Evolutionary conservation across 164 flowering plant genomes (phyloP).

Genomic region (Stephania yunnanensis): DNA sequence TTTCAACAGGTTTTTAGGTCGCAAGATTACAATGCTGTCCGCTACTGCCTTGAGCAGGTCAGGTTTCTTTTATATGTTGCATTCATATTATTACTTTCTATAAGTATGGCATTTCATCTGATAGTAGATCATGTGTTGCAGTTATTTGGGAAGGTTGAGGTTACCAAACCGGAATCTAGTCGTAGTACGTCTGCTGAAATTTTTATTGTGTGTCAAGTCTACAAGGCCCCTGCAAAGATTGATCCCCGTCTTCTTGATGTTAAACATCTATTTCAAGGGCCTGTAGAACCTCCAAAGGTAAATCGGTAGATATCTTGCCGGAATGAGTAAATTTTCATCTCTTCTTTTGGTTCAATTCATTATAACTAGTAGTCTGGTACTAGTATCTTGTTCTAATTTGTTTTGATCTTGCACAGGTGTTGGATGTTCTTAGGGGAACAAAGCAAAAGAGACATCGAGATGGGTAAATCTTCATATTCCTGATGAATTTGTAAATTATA

Average conservation of each 20-base stretch:
- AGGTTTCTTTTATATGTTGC: background rate
- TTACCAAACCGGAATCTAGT: constrained; percentile 83
- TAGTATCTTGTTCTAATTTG: background rate
- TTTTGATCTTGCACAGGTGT: constrained; percentile 33
- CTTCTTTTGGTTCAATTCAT: background rate
- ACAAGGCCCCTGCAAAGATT: constrained; percentile 93
- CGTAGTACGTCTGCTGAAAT: constrained; percentile 90
- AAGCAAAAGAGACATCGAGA: constrained; percentile 88
- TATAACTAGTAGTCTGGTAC: background rate
- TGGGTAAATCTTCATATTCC: constrained; percentile 48
- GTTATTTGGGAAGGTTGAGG: constrained; percentile 95
- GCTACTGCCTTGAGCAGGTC: constrained; percentile 84
- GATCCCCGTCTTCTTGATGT: constrained; percentile 96
- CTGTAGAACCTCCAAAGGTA: constrained; percentile 67
- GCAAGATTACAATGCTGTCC: constrained; percentile 78
- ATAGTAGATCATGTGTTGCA: constrained; percentile 26
- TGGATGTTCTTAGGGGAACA: constrained; percentile 73
- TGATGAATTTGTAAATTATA: background rate
- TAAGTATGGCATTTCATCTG: constrained; percentile 4
- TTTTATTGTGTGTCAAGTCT: constrained; percentile 60
- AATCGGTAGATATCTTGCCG: background rate
- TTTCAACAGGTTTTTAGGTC: constrained; percentile 78
- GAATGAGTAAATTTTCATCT: background rate
- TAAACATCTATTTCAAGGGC: constrained; percentile 67
- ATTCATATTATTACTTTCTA: background rate